phyloP scores from a whole-genome alignment of 1,139 yeast genomes.

The Nematodospora anomalae region DNA sequence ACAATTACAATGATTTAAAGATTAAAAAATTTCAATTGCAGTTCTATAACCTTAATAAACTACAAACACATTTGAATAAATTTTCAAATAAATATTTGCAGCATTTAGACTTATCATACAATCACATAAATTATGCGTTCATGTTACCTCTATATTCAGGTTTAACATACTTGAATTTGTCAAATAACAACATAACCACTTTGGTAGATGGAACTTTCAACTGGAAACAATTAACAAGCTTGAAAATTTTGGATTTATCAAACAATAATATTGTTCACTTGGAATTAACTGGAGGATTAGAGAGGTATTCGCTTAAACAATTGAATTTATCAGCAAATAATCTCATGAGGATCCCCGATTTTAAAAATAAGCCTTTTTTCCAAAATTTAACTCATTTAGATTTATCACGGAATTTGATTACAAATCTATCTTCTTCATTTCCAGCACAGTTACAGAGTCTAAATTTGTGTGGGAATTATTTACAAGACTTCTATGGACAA shows the following conservation, averaged over 20 bases:
- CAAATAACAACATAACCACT: constrained; percentile 23
- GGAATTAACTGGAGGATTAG: constrained; percentile 5
- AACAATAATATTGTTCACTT: constrained; percentile 22
- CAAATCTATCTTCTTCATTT: constrained; percentile 15
- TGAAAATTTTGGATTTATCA: constrained; percentile 22
- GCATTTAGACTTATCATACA: constrained; percentile 24
- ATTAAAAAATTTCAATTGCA: constrained; percentile 10
- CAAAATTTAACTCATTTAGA: constrained; percentile 18
- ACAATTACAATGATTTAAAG: constrained; percentile 4
- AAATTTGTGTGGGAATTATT: constrained; percentile 24
- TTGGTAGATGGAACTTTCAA: constrained; percentile 14
- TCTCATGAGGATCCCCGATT: constrained; percentile 13
- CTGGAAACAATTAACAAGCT: constrained; percentile 14
- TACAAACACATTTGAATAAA: constrained; percentile 13
- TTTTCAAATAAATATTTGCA: constrained; percentile 4
- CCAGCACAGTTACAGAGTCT: constrained; percentile 17
- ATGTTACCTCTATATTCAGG: constrained; percentile 18
- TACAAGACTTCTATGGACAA: constrained; percentile 12
- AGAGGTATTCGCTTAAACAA: constrained; percentile 6
- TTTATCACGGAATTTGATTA: constrained; percentile 25
- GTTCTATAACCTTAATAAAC: constrained; percentile 8
- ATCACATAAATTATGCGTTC: constrained; percentile 18
- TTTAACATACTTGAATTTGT: constrained; percentile 22
- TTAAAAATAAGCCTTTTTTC: constrained; percentile 13
- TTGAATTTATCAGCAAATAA: constrained; percentile 24